These are phyloP conservation scores for Leishmania lainsoni DNA, from an alignment of 208 protist genomes.

Conservation along the genomic window DNA sequence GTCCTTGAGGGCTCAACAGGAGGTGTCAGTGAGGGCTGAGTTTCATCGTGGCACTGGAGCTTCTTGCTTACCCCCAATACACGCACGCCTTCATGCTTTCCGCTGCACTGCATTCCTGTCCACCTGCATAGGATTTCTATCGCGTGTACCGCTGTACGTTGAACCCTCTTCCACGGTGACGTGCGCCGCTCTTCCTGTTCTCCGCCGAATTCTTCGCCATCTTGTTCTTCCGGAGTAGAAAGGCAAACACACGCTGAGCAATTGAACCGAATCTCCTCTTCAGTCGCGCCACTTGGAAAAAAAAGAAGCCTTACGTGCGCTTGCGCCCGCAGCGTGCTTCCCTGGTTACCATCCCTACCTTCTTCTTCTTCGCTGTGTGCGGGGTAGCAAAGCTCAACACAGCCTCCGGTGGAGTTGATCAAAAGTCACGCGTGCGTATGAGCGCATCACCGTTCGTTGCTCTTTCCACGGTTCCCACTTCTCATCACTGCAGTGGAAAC, in stretches of 20 bases:
- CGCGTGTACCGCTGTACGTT: neutral
- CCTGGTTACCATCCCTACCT: neutral
- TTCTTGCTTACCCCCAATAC: neutral
- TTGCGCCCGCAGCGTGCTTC: neutral
- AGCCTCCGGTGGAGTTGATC: neutral
- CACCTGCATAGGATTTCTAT: neutral
- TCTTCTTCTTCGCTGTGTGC: neutral
- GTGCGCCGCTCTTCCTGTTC: constrained; percentile 1
- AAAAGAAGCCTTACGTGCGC: too few species aligned
- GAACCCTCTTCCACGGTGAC: neutral
- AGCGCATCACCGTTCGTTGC: neutral
- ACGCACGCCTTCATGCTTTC: neutral
- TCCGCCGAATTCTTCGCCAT: neutral
- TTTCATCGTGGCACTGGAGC: neutral
- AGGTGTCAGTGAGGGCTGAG: neutral
- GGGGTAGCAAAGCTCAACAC: neutral
- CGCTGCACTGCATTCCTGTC: neutral
- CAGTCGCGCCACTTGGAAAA: neutral
- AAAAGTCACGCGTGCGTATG: neutral
- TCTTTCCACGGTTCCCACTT: neutral
- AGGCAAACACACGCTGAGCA: neutral
- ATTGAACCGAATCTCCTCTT: neutral
- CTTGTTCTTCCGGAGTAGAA: neutral
- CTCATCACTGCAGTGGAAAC: neutral
- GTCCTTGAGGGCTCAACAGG: neutral